Evolutionary conservation across 106 monocot species (phyloP).

Genomic region (Acanthochlamys bracteata): DNA sequence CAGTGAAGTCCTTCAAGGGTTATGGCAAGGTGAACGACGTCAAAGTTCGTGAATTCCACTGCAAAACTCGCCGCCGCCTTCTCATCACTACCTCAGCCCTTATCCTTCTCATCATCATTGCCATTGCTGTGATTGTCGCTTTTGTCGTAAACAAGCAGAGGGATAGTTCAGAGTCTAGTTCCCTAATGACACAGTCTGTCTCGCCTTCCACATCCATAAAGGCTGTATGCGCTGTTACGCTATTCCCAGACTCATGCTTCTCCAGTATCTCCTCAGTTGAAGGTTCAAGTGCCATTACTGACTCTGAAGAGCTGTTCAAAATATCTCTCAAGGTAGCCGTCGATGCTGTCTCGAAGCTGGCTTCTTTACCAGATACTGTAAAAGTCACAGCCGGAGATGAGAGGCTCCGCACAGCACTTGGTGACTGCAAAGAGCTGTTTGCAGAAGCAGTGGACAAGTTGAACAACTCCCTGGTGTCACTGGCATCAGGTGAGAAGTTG

Average conservation of each 20-base stretch:
- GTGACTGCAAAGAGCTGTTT: constrained; percentile 39
- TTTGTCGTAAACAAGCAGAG: constrained; percentile 14
- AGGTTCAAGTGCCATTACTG: constrained; percentile 21
- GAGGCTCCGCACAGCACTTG: constrained; percentile 25
- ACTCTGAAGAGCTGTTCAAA: constrained; percentile 51
- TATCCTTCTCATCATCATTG: constrained; percentile 35
- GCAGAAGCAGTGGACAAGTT: constrained; percentile 30
- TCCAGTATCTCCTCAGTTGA: constrained; percentile 39
- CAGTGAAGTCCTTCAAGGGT: constrained; percentile 37
- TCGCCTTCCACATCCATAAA: constrained; percentile 34
- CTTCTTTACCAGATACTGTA: constrained; percentile 13
- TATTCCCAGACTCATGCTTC: constrained; percentile 46
- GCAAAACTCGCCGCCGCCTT: constrained; percentile 29
- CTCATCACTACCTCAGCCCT: constrained; percentile 26
- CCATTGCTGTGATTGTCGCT: constrained; percentile 18
- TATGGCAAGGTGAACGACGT: constrained; percentile 36
- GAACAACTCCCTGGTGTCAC: constrained; percentile 23
- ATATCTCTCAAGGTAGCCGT: constrained; percentile 39
- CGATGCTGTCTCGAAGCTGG: constrained; percentile 15
- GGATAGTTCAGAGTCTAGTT: neutral
- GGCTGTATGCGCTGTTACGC: constrained; percentile 50
- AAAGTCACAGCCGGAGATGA: constrained; percentile 12
- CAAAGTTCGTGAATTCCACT: constrained; percentile 29
- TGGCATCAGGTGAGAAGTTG: constrained; percentile 5
- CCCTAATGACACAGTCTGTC: neutral